These are phyloP conservation scores for Aspergillus bombycis DNA, from an alignment of 2,329 filamentous ascomycete species.

Conservation along the genomic window DNA sequence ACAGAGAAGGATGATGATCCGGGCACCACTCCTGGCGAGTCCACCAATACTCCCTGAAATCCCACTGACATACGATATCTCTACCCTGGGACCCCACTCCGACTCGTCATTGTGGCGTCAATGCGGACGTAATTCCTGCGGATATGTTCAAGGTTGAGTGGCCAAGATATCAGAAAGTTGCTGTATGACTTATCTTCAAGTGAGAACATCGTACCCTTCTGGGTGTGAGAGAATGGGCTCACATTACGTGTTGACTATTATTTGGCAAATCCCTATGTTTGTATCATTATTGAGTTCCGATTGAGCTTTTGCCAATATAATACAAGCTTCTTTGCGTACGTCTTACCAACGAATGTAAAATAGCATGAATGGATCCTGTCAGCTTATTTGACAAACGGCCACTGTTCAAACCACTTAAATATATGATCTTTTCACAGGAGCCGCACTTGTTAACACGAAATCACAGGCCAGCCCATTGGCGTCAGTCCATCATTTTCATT, in stretches of 20 bases:
- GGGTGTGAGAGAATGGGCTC: neutral
- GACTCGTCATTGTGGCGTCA: neutral
- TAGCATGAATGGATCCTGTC: too few relatives aligned
- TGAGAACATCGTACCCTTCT: neutral
- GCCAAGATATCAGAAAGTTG: neutral
- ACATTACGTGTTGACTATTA: neutral
- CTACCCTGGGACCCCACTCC: neutral
- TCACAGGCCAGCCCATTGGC: neutral
- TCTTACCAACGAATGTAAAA: too few relatives aligned
- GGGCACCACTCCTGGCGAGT: neutral
- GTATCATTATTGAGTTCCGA: neutral
- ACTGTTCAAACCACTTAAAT: too few relatives aligned
- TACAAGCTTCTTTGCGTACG: too few relatives aligned
- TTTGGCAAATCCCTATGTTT: neutral
- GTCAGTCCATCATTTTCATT: neutral
- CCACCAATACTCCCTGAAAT: neutral
- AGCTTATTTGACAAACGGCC: rapidly evolving
- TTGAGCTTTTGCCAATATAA: neutral
- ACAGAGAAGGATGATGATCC: neutral
- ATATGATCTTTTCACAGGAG: neutral
- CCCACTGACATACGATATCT: too few relatives aligned
- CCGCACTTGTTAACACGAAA: too few relatives aligned
- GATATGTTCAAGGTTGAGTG: neutral
- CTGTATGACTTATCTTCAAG: neutral
- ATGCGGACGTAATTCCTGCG: rapidly evolving